Base-by-base conservation (phyloP, 305 asterid species). In the Ajuga reptans region DNA sequence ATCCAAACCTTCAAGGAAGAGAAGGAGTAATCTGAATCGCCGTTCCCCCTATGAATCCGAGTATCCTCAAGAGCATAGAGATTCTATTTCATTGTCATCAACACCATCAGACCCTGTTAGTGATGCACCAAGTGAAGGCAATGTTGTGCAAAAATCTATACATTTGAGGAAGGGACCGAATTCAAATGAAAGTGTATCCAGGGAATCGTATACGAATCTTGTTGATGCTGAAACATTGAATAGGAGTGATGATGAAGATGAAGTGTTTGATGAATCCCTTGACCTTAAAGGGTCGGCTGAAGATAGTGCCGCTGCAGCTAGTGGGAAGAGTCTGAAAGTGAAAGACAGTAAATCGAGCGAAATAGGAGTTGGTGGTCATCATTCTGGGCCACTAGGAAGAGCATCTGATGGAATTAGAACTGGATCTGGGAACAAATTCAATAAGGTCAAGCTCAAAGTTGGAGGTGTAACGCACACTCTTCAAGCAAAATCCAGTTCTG, bases 391-490 rank as follows among this genome's bases (percentile, higher is more conserved):
- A 59, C 51, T 45, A 7, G 79, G 75, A 64, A 45, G 68, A 63
- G 63, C 72, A 64, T 75, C 79, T 66, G 85, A 79, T 71, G 90
- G 71, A 66, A 49, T 45, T 58, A 85, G 69, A 71, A 57, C 10
- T 34, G 80, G 66, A 45, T 56, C 8, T 34, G 78, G 69, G 46
- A 85, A 68, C 67, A 87, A 79, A 83, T 67, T 86, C 60, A 87
- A 72, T 79, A 86, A 74, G 79, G 85, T 89, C 10, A 87, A 78
- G 76, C 96, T 87, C 72, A 89, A 89, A 80, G 87, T 89, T 69
- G 95, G 96, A 29, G 91, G 92, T 78, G 91, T 87, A 66, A 84
- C 90, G 5, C 89, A 77, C 66, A 84, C 91, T 33, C 79, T 89
- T 75, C 86, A 86, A 60, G 57, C 86, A 12, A 79, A 61, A 67